Evolutionary conservation across 345 rosid genomes (phyloP), one percentile per base, ranked within the genome.

Genomic region (Rhodamnia argentea): DNA sequence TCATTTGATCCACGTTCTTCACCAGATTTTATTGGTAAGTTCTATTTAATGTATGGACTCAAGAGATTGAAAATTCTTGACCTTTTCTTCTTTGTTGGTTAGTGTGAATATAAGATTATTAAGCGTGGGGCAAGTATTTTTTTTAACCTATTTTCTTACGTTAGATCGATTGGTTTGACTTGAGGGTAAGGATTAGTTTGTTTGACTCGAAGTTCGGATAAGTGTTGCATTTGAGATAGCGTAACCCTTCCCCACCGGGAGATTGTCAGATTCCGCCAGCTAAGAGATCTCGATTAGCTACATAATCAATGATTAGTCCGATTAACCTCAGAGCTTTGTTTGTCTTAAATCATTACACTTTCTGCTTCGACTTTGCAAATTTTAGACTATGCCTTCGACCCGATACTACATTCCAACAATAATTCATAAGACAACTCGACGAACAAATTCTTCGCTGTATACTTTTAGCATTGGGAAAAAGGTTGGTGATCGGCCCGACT

Each of bases 401-500:
- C 40, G 52, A 11, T 52, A 52, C 53, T 4, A 3, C 14, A 12
- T 52, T 52, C 53, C 53, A 15, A 12, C 9, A 7, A 7, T 44
- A 44, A 44, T 1, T 1, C 9, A 44, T 44, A 1, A 4, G 4
- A 44, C 5, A 7, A 44, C 47, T 9, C 9, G 47, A 44, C 7
- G 47, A 59, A 6, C 14, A 53, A 59, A 13, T 12, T n/a, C 18
- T 60, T n/a, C 18, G n/a, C 4, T 0, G 7, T 13, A 13, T 13
- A 4, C 70, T 60, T 13, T 60, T 27, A 0, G 1, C 10, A 60
- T 27, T 15, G 20, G 1, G 15, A 2, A 58, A 26, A 26, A 59
- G 5, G 15, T 2, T 1, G 70, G 9, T 3, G 1, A 59, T 3
- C 18, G 0, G 37, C 10, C 2, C 15, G 16, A 52, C 3, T 13